A percentile compares a stretch with the other conserved stretches of the same genome.
phyloP scores from a whole-genome alignment of 768 basidiomycete genomes.

The Vararia minispora region DNA sequence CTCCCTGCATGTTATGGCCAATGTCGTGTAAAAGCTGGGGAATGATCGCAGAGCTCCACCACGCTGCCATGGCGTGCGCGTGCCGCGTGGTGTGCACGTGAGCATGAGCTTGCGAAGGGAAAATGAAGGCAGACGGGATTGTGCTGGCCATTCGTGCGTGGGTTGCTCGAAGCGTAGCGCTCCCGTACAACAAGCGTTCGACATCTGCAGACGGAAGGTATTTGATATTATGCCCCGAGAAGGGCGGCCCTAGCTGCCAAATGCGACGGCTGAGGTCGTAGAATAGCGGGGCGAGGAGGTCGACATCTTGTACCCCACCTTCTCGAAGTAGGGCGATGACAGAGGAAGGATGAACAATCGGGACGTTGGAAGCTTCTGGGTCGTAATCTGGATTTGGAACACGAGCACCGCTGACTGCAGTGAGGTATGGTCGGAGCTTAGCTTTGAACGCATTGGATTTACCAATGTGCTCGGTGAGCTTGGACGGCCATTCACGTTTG shows the following conservation, averaged over 20 bases:
- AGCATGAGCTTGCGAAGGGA: too few species aligned
- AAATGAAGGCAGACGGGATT: not conserved
- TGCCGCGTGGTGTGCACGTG: not conserved
- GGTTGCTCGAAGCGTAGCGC: slow-evolving; percentile 13
- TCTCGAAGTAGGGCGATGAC: slow-evolving; percentile 18
- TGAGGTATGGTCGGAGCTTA: not conserved
- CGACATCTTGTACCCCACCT: slow-evolving; percentile 10
- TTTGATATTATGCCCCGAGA: slow-evolving; percentile 14
- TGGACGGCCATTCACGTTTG: not conserved
- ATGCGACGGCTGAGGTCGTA: slow-evolving; percentile 17
- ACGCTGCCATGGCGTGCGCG: not conserved
- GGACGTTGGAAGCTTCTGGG: slow-evolving; percentile 7
- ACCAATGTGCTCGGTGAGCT: slow-evolving; percentile 2
- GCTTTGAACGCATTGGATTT: not conserved
- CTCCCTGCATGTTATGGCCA: not conserved
- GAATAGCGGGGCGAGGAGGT: slow-evolving; percentile 17
- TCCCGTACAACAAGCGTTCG: slow-evolving; percentile 16
- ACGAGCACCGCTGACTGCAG: not conserved
- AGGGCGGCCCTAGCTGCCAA: slow-evolving; percentile 13
- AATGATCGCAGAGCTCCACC: too few species aligned
- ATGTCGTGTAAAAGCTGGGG: too few species aligned
- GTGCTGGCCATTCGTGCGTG: slow-evolving; percentile 4
- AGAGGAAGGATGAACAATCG: slow-evolving; percentile 15
- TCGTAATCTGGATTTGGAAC: not conserved
- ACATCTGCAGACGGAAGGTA: slow-evolving; percentile 15